phyloP scores from a whole-genome alignment of 1,284 basidiomycete species.

The Blastosporella zonata region DNA sequence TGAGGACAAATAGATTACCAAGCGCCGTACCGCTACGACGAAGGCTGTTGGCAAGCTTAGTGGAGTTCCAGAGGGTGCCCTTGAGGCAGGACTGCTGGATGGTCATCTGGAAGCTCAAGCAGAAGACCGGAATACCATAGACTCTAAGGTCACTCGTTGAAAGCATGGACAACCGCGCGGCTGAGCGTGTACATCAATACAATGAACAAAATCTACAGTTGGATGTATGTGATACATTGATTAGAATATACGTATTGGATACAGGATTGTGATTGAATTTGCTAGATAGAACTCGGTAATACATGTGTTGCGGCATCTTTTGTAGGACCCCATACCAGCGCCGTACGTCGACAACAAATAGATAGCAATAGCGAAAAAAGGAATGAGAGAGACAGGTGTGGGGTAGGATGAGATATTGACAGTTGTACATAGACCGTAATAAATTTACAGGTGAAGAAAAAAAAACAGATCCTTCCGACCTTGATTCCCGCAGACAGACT shows the following conservation, averaged over 20 bases:
- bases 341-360: background rate
- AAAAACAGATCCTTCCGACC: background rate
- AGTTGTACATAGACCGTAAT: background rate
- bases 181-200: background rate
- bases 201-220: background rate
- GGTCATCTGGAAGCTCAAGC: background rate
- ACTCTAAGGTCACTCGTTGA: background rate
- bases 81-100: constrained; percentile 12
- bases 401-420: too few relatives aligned
- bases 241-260: background rate
- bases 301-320: background rate
- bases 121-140: background rate
- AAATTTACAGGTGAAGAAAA: background rate
- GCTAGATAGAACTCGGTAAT: background rate
- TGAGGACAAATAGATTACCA: constrained; percentile 11
- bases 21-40: constrained; percentile 1
- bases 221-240: background rate
- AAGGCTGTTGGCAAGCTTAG: constrained; percentile 2
- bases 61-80: constrained; percentile 5
- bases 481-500: background rate
- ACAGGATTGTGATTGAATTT: background rate
- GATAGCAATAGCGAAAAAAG: background rate
- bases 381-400: background rate
- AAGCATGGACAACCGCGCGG: background rate
- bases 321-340: background rate